Percentiles rank a stretch among this genome's conserved stretches.
Evolutionary conservation across 2,329 filamentous ascomycete species (phyloP).

Genomic region (Chaetomium globosum): DNA sequence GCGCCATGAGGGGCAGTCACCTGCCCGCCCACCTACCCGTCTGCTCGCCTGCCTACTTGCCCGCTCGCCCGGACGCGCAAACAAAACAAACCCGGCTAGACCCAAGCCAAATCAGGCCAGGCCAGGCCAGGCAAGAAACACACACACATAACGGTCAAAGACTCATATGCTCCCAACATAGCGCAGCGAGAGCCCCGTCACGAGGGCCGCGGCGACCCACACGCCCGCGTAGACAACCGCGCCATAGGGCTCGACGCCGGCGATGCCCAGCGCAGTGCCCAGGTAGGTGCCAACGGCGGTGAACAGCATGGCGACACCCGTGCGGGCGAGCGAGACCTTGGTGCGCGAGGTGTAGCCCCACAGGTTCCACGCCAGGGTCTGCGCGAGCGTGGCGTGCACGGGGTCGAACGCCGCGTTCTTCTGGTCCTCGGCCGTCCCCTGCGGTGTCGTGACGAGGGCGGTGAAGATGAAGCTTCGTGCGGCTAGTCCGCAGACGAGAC

Average conservation of each 20-base stretch:
- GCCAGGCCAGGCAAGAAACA: neutral
- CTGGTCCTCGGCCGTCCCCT: conserved; percentile 52
- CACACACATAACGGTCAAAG: neutral
- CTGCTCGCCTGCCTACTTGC: conserved; percentile 8
- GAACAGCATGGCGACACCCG: conserved; percentile 59
- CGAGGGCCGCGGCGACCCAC: conserved; percentile 68
- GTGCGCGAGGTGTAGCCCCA: conserved; percentile 68
- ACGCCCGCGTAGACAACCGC: conserved; percentile 72
- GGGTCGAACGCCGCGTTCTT: conserved; percentile 62
- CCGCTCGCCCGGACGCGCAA: neutral
- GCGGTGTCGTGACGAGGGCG: conserved; percentile 60
- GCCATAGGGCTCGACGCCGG: conserved; percentile 69
- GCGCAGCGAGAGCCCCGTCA: conserved; percentile 61
- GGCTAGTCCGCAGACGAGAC: conserved; percentile 65
- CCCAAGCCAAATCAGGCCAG: no score
- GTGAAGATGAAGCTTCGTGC: conserved; percentile 78
- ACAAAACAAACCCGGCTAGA: neutral
- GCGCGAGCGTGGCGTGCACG: conserved; percentile 62
- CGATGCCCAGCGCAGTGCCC: conserved; percentile 66
- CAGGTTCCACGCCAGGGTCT: conserved; percentile 73
- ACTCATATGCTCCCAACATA: conserved; percentile 43
- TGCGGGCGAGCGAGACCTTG: conserved; percentile 67
- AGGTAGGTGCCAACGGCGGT: conserved; percentile 64
- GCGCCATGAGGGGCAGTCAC: no score
- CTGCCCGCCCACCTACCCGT: no score